Evolutionary conservation across 179 eudicot genomes (phyloP), one percentile per base, ranked within the genome.

Genomic region (Silene coronaria): DNA sequence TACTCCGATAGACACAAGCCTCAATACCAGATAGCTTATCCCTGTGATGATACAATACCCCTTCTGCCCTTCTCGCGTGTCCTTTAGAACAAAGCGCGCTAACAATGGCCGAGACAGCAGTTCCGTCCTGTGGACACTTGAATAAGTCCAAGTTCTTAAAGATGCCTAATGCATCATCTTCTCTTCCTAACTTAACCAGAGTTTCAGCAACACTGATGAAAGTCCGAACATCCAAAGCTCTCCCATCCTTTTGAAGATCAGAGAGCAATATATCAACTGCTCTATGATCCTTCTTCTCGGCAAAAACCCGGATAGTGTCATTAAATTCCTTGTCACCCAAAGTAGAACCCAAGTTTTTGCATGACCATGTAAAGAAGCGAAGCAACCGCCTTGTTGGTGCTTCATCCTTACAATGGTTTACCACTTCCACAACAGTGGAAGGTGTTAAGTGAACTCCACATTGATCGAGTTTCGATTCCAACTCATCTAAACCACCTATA

Each of bases 321-420:
- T 87, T 89, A 62, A 81, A 86, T 24, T 82, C 90, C 34, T 67
- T 51, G 63, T 89, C 89, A 45, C 71, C 80, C 77, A 89, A 70
- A 17, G 22, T 59, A 32, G 73, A 38, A 9, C 84, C 83, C 69
- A 89, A 80, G 75, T 53, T 81, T 79, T 77, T 84, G 73, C 83
- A 69, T 2, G 90, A 85, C 92, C 92, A 89, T 26, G 85, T 83
- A 76, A 89, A 89, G 79, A 89, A 89, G 72, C 92, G 85, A 48
- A 88, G 85, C 79, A 89, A 64, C 68, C 90, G 85, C 73, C 92
- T 87, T 6, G 82, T 76, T 62, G 85, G 82, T 17, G 88, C 85
- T 60, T 89, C 84, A 23, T 75, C 76, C 76, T 85, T 89, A 64
- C 92, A 87, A 13, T 74, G 82, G 70, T 89, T 77, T n/a, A 89